Conservation (phyloP, 257 asterid species). For the Avicennia marina region DNA sequence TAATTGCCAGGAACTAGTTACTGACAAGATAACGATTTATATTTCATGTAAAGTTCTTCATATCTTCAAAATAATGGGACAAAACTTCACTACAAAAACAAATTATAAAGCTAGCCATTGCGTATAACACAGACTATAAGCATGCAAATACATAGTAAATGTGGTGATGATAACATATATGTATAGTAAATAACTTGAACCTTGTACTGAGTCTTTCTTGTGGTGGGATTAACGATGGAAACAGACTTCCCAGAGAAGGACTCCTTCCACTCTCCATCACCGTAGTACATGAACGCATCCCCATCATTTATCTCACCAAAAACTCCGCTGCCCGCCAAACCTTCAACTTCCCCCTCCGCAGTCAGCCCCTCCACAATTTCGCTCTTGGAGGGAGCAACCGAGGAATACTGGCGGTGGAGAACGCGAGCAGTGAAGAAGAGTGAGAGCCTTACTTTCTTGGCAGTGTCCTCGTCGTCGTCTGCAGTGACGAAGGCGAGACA, state of each 20-base stretch:
- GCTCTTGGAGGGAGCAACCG: constrained; percentile 12
- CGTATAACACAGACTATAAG: too few species aligned
- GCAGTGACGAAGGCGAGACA: constrained; percentile 34
- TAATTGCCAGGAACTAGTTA: too few species aligned
- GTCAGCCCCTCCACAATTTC: too few species aligned
- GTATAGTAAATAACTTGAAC: constrained; percentile 83
- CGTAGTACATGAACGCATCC: constrained; percentile 68
- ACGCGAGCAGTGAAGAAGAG: constrained; percentile 7
- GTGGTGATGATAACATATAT: too few species aligned
- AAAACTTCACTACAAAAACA: too few species aligned
- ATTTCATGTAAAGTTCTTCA: too few species aligned
- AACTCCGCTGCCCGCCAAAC: constrained; percentile 76
- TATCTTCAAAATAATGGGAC: too few species aligned
- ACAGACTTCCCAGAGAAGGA: constrained; percentile 82
- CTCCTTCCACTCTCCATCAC: constrained; percentile 85
- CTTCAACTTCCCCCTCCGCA: too few species aligned
- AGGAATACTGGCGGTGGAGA: not conserved
- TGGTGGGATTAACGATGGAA: constrained; percentile 75
- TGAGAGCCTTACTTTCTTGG: constrained; percentile 1
- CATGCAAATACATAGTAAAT: too few species aligned
- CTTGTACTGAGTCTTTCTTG: constrained; percentile 80
- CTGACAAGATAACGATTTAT: too few species aligned
- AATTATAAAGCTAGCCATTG: too few species aligned
- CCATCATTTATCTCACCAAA: constrained; percentile 77
- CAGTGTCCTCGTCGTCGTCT: not conserved